Conservation (phyloP, 345 rosid genomes). For the Linum usitatissimum region DNA sequence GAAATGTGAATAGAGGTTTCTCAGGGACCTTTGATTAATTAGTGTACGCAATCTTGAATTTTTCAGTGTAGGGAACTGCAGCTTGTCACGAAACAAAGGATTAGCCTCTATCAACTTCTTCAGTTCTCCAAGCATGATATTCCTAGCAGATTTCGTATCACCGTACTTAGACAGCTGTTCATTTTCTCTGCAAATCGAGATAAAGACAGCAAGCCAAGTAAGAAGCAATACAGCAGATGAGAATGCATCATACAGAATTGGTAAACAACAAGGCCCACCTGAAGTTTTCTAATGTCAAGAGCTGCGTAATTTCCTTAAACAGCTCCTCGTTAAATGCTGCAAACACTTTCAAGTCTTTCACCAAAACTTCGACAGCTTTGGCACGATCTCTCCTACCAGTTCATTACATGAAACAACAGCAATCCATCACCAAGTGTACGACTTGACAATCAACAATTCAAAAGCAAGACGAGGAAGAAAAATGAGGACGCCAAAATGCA, state of each 20-base stretch:
- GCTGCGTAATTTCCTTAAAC: constrained; percentile 68
- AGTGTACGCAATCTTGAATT: constrained; percentile 41
- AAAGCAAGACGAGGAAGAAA: neutral
- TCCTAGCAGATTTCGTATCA: constrained; percentile 23
- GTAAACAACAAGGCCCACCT: constrained; percentile 31
- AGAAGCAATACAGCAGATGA: neutral
- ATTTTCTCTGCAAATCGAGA: neutral
- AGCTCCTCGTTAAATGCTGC: constrained; percentile 62
- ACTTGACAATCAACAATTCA: neutral
- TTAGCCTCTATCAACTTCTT: constrained; percentile 20
- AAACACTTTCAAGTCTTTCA: constrained; percentile 65
- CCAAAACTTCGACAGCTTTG: constrained; percentile 75
- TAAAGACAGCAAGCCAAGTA: neutral
- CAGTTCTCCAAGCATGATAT: constrained; percentile 35
- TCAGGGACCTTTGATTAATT: constrained; percentile 20
- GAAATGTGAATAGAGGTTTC: neutral
- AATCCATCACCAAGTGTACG: neutral
- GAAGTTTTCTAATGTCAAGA: constrained; percentile 63
- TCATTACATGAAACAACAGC: neutral
- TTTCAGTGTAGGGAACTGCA: constrained; percentile 36
- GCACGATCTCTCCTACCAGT: constrained; percentile 53
- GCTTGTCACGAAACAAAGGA: constrained; percentile 31
- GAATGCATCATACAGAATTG: neutral
- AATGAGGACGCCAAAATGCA: neutral
- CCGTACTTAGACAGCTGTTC: constrained; percentile 3